These are phyloP conservation scores for Paxillus ammoniavirescens DNA, from an alignment of 768 basidiomycete genomes.

Conservation along the genomic window DNA sequence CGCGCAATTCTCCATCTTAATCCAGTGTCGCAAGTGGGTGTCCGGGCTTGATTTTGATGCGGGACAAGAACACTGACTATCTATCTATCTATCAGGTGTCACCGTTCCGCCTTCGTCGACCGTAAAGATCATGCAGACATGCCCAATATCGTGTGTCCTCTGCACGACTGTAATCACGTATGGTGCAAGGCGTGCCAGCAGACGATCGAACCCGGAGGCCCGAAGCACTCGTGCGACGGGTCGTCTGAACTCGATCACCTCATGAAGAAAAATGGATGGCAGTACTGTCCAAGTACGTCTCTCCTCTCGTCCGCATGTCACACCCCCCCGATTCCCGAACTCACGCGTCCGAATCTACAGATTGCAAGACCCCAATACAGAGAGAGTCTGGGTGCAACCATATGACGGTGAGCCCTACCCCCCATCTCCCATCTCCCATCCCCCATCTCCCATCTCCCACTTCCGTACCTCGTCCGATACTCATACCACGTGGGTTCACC, in stretches of 20 bases:
- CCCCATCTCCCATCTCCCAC: not conserved
- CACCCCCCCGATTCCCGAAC: not conserved
- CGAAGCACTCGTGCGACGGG: constrained; percentile 58
- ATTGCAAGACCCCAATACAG: constrained; percentile 47
- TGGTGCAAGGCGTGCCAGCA: constrained; percentile 67
- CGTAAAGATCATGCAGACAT: constrained; percentile 42
- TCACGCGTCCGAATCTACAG: constrained; percentile 17
- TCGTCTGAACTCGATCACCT: constrained; percentile 50
- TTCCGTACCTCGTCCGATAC: not conserved
- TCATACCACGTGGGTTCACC: not conserved
- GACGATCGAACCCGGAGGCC: constrained; percentile 31
- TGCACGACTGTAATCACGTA: constrained; percentile 42
- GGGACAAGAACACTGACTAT: not conserved
- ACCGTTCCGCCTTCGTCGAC: constrained; percentile 48
- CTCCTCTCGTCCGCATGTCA: not conserved
- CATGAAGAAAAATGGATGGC: constrained; percentile 59
- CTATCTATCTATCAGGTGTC: constrained; percentile 39
- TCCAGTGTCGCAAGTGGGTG: constrained; percentile 51
- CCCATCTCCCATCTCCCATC: not conserved
- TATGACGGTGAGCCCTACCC: constrained; percentile 53
- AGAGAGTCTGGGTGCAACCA: constrained; percentile 57
- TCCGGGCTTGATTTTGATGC: not conserved
- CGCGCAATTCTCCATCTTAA: constrained; percentile 38
- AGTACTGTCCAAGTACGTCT: constrained; percentile 56
- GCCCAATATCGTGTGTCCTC: constrained; percentile 48